Evolutionary conservation across 306 rosid species (phyloP), one percentile per base, ranked within the genome.

Genomic region (Ziziphus jujuba): DNA sequence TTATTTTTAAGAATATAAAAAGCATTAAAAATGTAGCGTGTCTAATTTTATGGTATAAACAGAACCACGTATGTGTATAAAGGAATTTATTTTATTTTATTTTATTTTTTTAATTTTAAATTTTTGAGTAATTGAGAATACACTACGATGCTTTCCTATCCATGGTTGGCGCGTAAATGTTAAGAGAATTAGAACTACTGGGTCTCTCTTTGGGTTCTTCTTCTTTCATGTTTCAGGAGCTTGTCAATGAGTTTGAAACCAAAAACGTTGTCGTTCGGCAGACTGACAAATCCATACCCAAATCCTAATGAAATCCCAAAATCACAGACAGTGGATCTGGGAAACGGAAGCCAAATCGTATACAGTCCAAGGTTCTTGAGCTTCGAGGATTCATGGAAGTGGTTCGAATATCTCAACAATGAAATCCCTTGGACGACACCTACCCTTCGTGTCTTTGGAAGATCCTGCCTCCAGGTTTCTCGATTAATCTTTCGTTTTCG

Each of bases 351-450:
- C 84, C 79, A 93, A 71, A 80, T 93, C 71, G 74, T 93, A 0
- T 79, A 83, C 72, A 67, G 90, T 36, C 79, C 66, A 47, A 84
- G 87, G 62, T 71, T 93, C 56, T 13, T 79, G 16, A 75, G 84
- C 73, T 85, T 54, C 22, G 87, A 81, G 47, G 84, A 82, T 20
- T 84, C 96, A 16, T 92, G 97, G 98, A 67, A 65, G 2, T 90
- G 87, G 87, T 90, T 90, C 78, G 68, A 88, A 78, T 88, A 80
- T 44, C 93, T 93, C 72, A 63, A 88, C 72, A 74, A 70, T 0
- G 60, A 79, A 8, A 84, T 93, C 50, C 91, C 93, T 7, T 93
- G 97, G 98, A 88, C 87, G 67, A 66, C 95, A 75, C 98, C 98
- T 63, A 88, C 90, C 75, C 61, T 90, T 83, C 95, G 86, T 38